Evolutionary conservation across 2,329 filamentous ascomycete genomes (phyloP).

Genomic region (Pyricularia sp.): DNA sequence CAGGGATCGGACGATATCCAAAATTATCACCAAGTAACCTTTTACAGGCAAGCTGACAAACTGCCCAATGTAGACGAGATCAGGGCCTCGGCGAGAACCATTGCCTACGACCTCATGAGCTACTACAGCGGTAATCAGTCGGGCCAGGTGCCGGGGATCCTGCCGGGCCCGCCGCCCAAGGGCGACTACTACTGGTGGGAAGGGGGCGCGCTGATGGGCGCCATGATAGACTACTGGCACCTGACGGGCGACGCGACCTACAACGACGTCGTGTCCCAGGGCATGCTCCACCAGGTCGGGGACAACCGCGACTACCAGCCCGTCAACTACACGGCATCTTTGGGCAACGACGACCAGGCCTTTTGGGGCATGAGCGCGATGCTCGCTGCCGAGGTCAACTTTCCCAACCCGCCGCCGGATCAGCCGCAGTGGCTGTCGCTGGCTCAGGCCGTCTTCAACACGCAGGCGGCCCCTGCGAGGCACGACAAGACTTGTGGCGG

Average conservation of each 20-base stretch:
- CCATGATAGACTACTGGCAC: conserved; percentile 29
- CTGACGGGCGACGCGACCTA: conserved; percentile 38
- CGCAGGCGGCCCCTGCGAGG: conserved; percentile 37
- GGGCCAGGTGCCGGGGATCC: conserved; percentile 38
- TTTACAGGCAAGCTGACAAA: background rate
- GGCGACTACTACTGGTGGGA: conserved; percentile 28
- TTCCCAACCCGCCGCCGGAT: conserved; percentile 32
- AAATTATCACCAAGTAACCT: background rate
- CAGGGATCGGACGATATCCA: background rate
- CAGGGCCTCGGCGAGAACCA: conserved; percentile 33
- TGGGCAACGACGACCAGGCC: conserved; percentile 52
- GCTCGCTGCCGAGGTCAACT: conserved; percentile 43
- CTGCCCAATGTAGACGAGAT: conserved; percentile 10
- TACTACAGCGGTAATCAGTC: conserved; percentile 38
- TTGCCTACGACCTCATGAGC: conserved; percentile 38
- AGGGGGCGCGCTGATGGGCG: conserved; percentile 19
- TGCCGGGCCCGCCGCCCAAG: conserved; percentile 22
- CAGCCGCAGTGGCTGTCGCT: conserved; percentile 41
- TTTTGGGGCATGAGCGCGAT: conserved; percentile 50
- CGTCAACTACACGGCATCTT: conserved; percentile 28
- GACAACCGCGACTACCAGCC: conserved; percentile 40
- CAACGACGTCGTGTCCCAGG: conserved; percentile 35
- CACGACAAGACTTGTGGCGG: conserved; percentile 46
- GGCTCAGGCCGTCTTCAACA: conserved; percentile 49
- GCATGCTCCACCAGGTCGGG: conserved; percentile 36